Evolutionary conservation across 176 grass and related monocot genomes (phyloP), one percentile per base, ranked within the genome.

Genomic region (Avena atlantica): DNA sequence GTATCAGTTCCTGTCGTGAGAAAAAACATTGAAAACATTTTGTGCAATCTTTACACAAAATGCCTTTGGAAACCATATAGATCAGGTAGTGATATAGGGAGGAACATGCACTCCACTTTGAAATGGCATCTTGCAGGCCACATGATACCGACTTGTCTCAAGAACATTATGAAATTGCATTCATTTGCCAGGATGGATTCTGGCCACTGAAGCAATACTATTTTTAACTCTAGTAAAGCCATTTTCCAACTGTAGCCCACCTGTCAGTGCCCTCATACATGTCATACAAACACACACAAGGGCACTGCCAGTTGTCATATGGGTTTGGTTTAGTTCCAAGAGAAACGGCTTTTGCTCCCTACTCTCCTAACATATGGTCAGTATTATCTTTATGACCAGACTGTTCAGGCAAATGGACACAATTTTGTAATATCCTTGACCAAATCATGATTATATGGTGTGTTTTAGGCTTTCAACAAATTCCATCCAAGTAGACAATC

Each of bases 21-120:
- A 29, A 58, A 52, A 40, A 57, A 6, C 16, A 1, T 20, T 19
- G 1, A n/a, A 78, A 73, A 57, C 1, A 12, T n/a, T 31, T 6
- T 78, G 75, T 15, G 53, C 50, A 36, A 12, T 57, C 23, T 78
- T 78, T 9, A 8, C 9, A 20, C 27, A 78, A 78, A 34, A 52
- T 59, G 52, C 52, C 52, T 53, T 58, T n/a, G 29, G 75, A 78
- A 37, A 78, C 75, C 9, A 2, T 58, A 78, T 36, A 78, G 49
- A 78, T 40, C 51, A n/a, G 52, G 27, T 78, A 36, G 29, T 78
- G 4, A 58, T 13, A n/a, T 12, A 47, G 19, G 69, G 69, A 72
- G 68, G 64, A 20, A 47, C 29, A 3, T 34, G 16, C 67, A 72
- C 20, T 72, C 40, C 37, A 47, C 10, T 73, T 70, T 19, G 25